These are phyloP conservation scores for Gynostemma pentaphyllum DNA, from an alignment of 306 rosid genomes.

Conservation along the genomic window DNA sequence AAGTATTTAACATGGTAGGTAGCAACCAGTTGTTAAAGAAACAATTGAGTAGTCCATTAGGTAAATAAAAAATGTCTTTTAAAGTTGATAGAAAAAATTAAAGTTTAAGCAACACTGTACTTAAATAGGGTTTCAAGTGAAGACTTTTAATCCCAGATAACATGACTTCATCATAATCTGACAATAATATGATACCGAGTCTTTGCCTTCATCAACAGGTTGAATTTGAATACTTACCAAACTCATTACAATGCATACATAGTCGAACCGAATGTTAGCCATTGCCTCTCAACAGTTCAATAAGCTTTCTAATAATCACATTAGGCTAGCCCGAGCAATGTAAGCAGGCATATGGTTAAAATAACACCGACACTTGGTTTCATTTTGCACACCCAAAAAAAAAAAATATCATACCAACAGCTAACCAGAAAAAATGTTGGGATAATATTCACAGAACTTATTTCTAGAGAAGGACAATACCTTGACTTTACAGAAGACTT, in stretches of 20 bases:
- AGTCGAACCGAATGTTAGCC: neutral
- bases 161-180: neutral
- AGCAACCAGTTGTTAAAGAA: neutral
- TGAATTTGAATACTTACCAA: neutral
- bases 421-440: neutral
- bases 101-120: neutral
- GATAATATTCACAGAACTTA: neutral
- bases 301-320: neutral
- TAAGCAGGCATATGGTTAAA: neutral
- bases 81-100: neutral
- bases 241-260: neutral
- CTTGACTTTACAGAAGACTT: conserved; percentile 42
- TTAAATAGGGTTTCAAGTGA: neutral
- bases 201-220: neutral
- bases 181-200: neutral
- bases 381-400: no score
- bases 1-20: neutral
- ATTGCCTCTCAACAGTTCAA: neutral
- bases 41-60: neutral
- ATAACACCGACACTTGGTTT: neutral
- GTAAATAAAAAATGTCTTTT: neutral
- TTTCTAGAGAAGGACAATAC: conserved; percentile 20
- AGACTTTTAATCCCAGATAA: neutral
- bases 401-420: neutral
- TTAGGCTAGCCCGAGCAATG: neutral